A percentile compares a stretch with the other conserved stretches of the same genome.
These are phyloP conservation scores for Microthlaspi erraticum DNA, from an alignment of 345 rosid species.

Conservation along the genomic window DNA sequence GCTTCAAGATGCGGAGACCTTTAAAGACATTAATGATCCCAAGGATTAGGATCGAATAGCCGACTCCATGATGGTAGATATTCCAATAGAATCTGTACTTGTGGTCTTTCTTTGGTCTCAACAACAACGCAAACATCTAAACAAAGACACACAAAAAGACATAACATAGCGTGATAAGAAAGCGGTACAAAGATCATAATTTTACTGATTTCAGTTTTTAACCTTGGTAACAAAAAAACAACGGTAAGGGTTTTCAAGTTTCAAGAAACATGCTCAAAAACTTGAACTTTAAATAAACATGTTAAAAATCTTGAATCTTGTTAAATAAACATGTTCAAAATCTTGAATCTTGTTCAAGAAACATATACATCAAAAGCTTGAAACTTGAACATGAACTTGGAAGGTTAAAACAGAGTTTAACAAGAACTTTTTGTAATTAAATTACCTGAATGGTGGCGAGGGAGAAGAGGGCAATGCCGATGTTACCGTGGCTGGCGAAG, in stretches of 20 bases:
- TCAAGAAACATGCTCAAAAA: too few relatives aligned
- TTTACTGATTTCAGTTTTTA: too few relatives aligned
- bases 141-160: slow-evolving; percentile 3
- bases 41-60: slow-evolving; percentile 62
- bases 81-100: slow-evolving; percentile 79
- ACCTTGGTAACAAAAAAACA: too few relatives aligned
- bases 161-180: neutral
- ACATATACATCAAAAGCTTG: neutral
- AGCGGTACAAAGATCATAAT: too few relatives aligned
- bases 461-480: slow-evolving; percentile 75
- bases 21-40: slow-evolving; percentile 76
- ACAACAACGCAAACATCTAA: slow-evolving; percentile 73
- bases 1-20: slow-evolving; percentile 69
- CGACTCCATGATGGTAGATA: slow-evolving; percentile 75
- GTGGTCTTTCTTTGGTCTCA: slow-evolving; percentile 89
- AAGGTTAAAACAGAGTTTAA: neutral
- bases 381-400: neutral
- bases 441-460: slow-evolving; percentile 86
- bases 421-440: slow-evolving; percentile 30
- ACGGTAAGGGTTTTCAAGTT: neutral
- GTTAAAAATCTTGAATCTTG: too few relatives aligned
- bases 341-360: neutral
- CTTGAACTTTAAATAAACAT: too few relatives aligned
- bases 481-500: slow-evolving; percentile 55
- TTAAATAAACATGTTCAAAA: too few relatives aligned